Evolutionary conservation across 2,329 filamentous ascomycete species (phyloP), one percentile per base, ranked within the genome.

Genomic region (Microsporum audouinii): DNA sequence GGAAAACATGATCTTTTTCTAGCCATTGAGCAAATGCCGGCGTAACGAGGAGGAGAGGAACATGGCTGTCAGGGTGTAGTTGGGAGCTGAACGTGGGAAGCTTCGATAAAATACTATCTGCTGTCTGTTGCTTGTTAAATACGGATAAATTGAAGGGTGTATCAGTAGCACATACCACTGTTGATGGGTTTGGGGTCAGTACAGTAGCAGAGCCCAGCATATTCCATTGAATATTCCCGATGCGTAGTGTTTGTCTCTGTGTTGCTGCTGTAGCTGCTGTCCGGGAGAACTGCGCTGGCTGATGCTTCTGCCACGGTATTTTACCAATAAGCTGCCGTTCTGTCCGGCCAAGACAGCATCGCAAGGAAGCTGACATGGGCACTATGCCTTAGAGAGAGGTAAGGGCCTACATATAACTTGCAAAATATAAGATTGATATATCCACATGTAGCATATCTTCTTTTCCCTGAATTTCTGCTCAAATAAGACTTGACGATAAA

Each of bases 11-110:
- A 23, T 68, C 61, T n/a, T 70, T 60, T 57, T 73, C 69, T 49
- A 72, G 66, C 72, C 72, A 76, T 57, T 68, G 66, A 5, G 74
- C 72, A 58, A 76, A 75, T 7, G 66, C 65, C 1, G 73, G 71
- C 0, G 74, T 76, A 43, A 71, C 69, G 56, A 76, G 68, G 27
- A 76, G 61, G 41, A 76, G 51, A 14, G 72, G 71, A 6, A 71
- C 65, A 60, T 67, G 64, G 34, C 62, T 60, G 45, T 63, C 61
- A 55, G 62, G 45, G 6, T 66, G 36, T 3, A 39, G 58, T 29
- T 33, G n/a, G 23, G 47, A 27, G 29, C 23, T 57, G 34, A 57
- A 57, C 7, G 34, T 8, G 7, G 55, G 55, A 2, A 57, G 55
- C 14, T 38, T 39, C 10, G 55, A 57, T 27, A 57, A n/a, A 10